A percentile compares a stretch with the other conserved stretches of the same genome.
phyloP scores from a whole-genome alignment of 2,329 filamentous ascomycete species.

The Purpureocillium lavendulum region DNA sequence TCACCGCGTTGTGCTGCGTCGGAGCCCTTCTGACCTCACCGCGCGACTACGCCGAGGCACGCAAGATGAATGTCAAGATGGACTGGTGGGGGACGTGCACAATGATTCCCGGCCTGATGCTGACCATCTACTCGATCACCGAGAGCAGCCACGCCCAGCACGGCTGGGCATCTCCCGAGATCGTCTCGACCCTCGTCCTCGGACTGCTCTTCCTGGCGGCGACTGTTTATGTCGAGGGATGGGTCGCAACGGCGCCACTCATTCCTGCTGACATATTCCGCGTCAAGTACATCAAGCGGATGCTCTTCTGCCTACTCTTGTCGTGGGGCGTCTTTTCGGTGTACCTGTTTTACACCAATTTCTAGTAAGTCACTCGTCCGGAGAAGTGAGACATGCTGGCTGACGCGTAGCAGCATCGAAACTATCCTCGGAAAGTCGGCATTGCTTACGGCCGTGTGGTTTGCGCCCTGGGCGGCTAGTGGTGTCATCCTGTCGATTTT shows the following conservation, averaged over 20 bases:
- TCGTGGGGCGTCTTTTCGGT: conserved; percentile 47
- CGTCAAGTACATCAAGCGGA: conserved; percentile 51
- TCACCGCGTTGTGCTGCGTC: conserved; percentile 38
- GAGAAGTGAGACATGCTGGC: too few relatives aligned
- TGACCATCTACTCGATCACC: conserved; percentile 63
- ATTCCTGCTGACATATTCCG: conserved; percentile 56
- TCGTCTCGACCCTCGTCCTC: conserved; percentile 48
- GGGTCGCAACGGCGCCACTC: conserved; percentile 51
- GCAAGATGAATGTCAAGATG: conserved; percentile 33
- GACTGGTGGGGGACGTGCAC: conserved; percentile 51
- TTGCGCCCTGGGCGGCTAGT: conserved; percentile 47
- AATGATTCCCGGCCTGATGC: conserved; percentile 48
- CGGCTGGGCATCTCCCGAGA: conserved; percentile 58
- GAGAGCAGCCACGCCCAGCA: conserved; percentile 52
- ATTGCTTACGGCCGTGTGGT: conserved; percentile 51
- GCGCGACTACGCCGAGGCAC: conserved; percentile 22
- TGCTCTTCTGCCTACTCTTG: conserved; percentile 45
- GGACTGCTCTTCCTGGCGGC: conserved; percentile 43
- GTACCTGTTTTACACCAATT: conserved; percentile 54
- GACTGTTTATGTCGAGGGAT: conserved; percentile 57
- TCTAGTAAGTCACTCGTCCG: conserved; percentile 40
- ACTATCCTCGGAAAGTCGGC: conserved; percentile 42
- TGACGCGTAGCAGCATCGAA: conserved; percentile 31
- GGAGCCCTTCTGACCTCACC: conserved; percentile 31
- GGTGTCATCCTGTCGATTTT: conserved; percentile 47